Evolutionary conservation across 192 early-diverging fungal species (phyloP), one percentile per base, ranked within the genome.

Genomic region (Backusella circina): DNA sequence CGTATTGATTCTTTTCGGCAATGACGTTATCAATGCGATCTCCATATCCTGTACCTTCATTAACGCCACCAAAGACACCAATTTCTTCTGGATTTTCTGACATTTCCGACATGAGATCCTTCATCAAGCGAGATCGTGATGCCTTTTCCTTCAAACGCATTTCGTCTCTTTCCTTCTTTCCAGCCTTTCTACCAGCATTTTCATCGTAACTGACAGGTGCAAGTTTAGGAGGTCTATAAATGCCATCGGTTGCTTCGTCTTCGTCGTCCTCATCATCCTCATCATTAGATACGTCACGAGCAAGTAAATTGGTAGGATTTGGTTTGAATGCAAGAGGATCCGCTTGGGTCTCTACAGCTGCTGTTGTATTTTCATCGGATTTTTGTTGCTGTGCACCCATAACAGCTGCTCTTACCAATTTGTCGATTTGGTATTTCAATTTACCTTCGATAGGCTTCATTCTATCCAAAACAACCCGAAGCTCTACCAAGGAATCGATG

Each of bases 351-450:
- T 57, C 72, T 7, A 66, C 37, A 23, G 77, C 44, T 21, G 47
- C 15, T 21, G 35, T 18, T 6, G 51, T 15, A 6, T 23, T 39
- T 23, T 32, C 28, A 30, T 82, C 79, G 21, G 80, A 78, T 9
- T 70, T 47, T 1, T 80, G 77, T 30, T 83, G 67, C 38, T 85
- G 80, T 28, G 83, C 70, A 16, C 84, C 85, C 16, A 90, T 78
- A 7, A 87, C 83, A 5, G 94, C 89, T 15, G 85, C 81, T 47
- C 90, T 86, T 35, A 98, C 88, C 28, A 99, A 86, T 83, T 98
- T 98, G 81, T 98, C 96, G 76, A 98, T 96, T 85, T 97, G 98
- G 85, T 97, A 98, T 83, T 95, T 95, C 65, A 99, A 88, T 74
- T 96, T 93, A 67, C 89, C 90, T 85, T 99, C 98, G 28, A 99